Percentiles rank a stretch among this genome's conserved stretches.
Conservation (phyloP, 2,329 filamentous ascomycete species). For the Verruconis gallopava region DNA sequence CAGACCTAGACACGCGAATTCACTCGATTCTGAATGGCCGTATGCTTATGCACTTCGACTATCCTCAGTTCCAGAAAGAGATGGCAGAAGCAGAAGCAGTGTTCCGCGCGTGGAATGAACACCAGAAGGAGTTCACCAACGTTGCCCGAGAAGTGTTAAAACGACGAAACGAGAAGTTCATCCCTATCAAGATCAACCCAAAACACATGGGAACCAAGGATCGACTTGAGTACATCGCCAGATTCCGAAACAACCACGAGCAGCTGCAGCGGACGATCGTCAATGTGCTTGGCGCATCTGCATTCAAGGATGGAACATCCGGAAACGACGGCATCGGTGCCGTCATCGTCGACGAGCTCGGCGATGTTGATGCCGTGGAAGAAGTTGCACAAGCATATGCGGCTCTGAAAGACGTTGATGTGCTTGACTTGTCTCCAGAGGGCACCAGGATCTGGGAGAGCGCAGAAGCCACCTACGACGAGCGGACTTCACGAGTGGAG, state of each 20-base stretch:
- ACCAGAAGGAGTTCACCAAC: conserved; percentile 94
- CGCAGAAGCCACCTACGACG: conserved; percentile 92
- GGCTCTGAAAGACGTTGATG: conserved; percentile 84
- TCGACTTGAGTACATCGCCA: conserved; percentile 82
- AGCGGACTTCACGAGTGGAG: conserved; percentile 90
- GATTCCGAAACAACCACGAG: conserved; percentile 93
- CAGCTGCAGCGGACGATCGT: conserved; percentile 93
- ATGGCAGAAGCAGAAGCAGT: conserved; percentile 77
- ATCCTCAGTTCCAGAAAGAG: conserved; percentile 73
- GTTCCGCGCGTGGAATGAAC: conserved; percentile 89
- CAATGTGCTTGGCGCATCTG: conserved; percentile 74
- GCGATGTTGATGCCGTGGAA: conserved; percentile 91
- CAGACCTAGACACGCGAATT: conserved; percentile 75
- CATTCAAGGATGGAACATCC: conserved; percentile 29
- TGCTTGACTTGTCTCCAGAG: conserved; percentile 80
- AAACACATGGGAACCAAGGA: conserved; percentile 83
- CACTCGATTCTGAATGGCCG: conserved; percentile 77
- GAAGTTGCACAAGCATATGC: conserved; percentile 93
- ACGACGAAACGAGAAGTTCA: conserved; percentile 92
- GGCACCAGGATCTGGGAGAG: conserved; percentile 87
- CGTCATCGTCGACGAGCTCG: conserved; percentile 81
- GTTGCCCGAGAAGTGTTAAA: conserved; percentile 90
- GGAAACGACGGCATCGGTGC: conserved; percentile 26
- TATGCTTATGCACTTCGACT: conserved; percentile 82
- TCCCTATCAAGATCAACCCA: conserved; percentile 89